phyloP scores from a whole-genome alignment of 768 basidiomycete species.

The Termitomyces sp. region DNA sequence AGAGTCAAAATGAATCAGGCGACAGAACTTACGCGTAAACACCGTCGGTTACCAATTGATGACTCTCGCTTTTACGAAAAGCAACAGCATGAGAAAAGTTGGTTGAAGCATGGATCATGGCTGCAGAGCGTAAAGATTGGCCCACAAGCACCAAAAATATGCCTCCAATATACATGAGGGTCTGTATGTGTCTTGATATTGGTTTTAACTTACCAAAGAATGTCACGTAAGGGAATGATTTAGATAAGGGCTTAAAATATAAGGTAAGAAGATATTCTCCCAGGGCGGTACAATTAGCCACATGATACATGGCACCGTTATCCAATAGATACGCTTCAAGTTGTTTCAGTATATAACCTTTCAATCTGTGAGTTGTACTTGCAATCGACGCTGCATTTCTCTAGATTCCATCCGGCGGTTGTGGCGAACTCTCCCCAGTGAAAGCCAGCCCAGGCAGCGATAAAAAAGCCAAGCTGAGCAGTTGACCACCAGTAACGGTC shows the following conservation, averaged over 20 bases:
- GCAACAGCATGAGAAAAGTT: conserved; percentile 93
- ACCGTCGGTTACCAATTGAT: conserved; percentile 82
- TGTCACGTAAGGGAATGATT: conserved; percentile 54
- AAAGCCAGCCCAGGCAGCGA: conserved; percentile 80
- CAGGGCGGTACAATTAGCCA: conserved; percentile 75
- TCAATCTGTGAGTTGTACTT: conserved; percentile 28
- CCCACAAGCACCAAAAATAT: conserved; percentile 58
- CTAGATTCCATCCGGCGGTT: conserved; percentile 92
- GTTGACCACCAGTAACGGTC: conserved; percentile 54
- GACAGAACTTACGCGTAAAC: conserved; percentile 68
- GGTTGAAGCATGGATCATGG: conserved; percentile 95
- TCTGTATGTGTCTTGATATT: not conserved
- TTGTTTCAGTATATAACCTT: not conserved
- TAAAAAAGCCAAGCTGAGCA: conserved; percentile 76
- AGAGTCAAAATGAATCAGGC: not conserved
- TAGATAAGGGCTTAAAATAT: conserved; percentile 62
- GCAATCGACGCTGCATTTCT: conserved; percentile 93
- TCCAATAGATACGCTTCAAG: conserved; percentile 84
- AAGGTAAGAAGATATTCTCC: conserved; percentile 72
- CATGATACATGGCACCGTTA: conserved; percentile 80
- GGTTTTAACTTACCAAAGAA: conserved; percentile 40
- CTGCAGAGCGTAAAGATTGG: conserved; percentile 75
- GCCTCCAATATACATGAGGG: conserved; percentile 36
- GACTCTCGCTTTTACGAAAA: conserved; percentile 62
- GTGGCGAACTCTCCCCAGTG: conserved; percentile 95